phyloP scores from a whole-genome alignment of 768 basidiomycete species.

The Suillus alpinus region DNA sequence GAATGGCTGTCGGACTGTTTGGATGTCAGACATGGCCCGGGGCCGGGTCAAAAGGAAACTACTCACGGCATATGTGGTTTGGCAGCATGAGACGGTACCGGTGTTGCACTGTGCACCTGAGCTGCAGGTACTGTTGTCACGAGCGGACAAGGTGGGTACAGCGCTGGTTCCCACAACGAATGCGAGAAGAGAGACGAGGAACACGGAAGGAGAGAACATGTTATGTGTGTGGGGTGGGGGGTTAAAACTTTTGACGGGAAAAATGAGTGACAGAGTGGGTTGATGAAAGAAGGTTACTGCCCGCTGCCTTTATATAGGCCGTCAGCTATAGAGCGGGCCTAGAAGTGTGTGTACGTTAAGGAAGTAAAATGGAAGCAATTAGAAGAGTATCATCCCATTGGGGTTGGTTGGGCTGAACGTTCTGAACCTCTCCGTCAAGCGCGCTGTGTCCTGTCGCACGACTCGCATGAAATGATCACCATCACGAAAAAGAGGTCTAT shows the following conservation, averaged over 20 bases:
- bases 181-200: conserved; percentile 3
- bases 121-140: conserved; percentile 1
- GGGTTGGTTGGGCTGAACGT: not conserved
- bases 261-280: not conserved
- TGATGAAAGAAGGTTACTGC: no score
- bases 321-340: not conserved
- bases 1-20: not conserved
- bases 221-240: not conserved
- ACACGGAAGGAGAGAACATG: not conserved
- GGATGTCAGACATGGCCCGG: not conserved
- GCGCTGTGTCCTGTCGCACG: not conserved
- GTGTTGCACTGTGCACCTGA: conserved; percentile 24
- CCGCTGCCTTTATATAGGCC: not conserved
- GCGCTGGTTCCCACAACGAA: conserved; percentile 1
- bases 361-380: not conserved
- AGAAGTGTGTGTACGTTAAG: not conserved
- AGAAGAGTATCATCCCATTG: not conserved
- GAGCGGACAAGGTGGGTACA: conserved; percentile 1
- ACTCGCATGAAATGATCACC: not conserved
- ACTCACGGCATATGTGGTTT: conserved; percentile 21
- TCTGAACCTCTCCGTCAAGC: not conserved
- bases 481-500: not conserved
- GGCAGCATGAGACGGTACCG: conserved; percentile 29
- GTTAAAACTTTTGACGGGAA: not conserved
- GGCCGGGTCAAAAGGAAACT: not conserved